Evolutionary conservation across 139 green algal genomes (phyloP).

Genomic region (Micractinium conductrix): DNA sequence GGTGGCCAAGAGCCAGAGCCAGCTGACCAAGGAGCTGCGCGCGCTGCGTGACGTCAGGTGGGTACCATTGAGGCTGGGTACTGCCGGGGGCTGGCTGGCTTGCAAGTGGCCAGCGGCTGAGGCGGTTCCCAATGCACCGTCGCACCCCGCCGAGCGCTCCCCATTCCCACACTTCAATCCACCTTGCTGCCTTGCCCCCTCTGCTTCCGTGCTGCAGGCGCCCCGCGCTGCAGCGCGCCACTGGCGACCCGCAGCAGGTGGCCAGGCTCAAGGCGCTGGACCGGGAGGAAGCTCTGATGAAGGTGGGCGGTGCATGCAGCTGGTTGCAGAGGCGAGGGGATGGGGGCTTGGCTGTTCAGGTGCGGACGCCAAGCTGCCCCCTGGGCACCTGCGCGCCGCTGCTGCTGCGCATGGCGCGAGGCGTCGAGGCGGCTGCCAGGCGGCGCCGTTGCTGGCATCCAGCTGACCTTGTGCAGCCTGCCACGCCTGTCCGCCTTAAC

Average conservation of each 20-base stretch:
- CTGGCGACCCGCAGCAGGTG: slow-evolving; percentile 3
- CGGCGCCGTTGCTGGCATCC: neutral
- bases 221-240: neutral
- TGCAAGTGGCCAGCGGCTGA: too few relatives aligned
- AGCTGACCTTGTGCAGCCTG: neutral
- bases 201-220: slow-evolving; percentile 3
- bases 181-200: neutral
- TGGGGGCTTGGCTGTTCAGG: too few relatives aligned
- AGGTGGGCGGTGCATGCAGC: neutral
- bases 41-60: slow-evolving; percentile 26
- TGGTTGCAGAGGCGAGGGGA: too few relatives aligned
- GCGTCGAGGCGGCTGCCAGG: too few relatives aligned
- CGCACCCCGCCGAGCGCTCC: too few relatives aligned
- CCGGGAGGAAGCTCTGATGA: slow-evolving; percentile 59
- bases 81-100: neutral
- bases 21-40: slow-evolving; percentile 50
- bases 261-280: slow-evolving; percentile 18
- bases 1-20: slow-evolving; percentile 61
- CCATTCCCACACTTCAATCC: too few relatives aligned
- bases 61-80: neutral
- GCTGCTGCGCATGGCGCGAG: too few relatives aligned
- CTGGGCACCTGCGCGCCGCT: too few relatives aligned
- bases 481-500: too few relatives aligned
- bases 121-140: too few relatives aligned
- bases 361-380: too few relatives aligned